Conservation (phyloP, 441 rosid genomes). For the Corymbia calophylla region DNA sequence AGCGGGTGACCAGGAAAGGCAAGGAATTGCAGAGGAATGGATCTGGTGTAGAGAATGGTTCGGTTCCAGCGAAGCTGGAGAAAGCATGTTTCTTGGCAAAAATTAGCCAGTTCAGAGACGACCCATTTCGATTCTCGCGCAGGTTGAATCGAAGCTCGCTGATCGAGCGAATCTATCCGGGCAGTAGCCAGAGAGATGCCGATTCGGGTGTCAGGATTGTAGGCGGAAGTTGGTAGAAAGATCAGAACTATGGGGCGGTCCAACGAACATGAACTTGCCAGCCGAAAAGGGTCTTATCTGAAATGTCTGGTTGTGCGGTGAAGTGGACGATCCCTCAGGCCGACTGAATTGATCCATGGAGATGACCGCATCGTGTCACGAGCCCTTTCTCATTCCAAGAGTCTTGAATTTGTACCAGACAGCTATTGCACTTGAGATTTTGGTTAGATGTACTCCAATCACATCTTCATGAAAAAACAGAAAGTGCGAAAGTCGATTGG, state of each 20-base stretch:
- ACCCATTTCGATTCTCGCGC: not conserved
- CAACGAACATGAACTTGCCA: not conserved
- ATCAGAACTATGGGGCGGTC: not conserved
- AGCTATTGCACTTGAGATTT: not conserved
- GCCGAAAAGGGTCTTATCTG: not conserved
- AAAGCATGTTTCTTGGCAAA: not conserved
- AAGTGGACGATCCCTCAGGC: not conserved
- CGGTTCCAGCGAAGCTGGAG: not conserved
- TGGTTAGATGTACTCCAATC: not conserved
- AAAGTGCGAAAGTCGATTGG: fast-evolving
- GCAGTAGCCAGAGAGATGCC: not conserved
- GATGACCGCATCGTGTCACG: not conserved
- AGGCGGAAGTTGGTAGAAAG: not conserved
- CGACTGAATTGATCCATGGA: not conserved
- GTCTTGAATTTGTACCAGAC: not conserved
- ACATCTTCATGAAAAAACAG: not conserved
- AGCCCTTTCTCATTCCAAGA: not conserved
- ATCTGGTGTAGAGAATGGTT: not conserved
- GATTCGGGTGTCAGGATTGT: not conserved
- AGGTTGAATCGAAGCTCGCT: not conserved
- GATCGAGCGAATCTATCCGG: not conserved
- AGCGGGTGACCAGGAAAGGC: not conserved
- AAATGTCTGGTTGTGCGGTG: not conserved
- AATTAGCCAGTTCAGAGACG: not conserved
- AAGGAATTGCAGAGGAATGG: not conserved